Evolutionary conservation across 768 basidiomycete genomes (phyloP).

Genomic region (Russula sp.): DNA sequence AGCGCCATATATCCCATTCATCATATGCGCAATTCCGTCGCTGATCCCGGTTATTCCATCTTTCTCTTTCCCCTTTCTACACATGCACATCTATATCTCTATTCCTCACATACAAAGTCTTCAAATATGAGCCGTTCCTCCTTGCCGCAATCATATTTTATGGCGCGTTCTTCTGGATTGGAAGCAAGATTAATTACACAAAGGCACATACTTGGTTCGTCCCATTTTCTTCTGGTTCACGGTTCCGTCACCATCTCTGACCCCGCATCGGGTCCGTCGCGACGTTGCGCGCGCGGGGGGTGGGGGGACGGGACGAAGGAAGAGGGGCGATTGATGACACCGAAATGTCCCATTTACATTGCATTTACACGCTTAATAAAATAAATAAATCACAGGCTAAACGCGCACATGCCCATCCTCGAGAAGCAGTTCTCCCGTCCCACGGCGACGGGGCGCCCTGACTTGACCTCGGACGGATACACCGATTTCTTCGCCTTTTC

Average conservation of each 20-base stretch:
- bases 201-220: slow-evolving; percentile 62
- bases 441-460: slow-evolving; percentile 31
- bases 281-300: not conserved
- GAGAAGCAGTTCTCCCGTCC: slow-evolving; percentile 72
- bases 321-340: no score
- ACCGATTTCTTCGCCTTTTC: slow-evolving; percentile 82
- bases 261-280: not conserved
- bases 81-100: not conserved
- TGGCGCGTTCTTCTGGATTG: slow-evolving; percentile 48
- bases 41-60: no score
- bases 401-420: slow-evolving; percentile 51
- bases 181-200: slow-evolving; percentile 49
- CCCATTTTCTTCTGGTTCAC: not conserved
- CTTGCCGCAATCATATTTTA: slow-evolving; percentile 50
- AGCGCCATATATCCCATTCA: not conserved
- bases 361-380: no score
- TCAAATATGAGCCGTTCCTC: slow-evolving; percentile 58
- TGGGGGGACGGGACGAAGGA: no score
- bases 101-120: slow-evolving; percentile 35
- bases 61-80: no score
- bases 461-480: slow-evolving; percentile 59
- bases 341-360: no score
- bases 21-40: no score
- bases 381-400: slow-evolving; percentile 43
- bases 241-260: slow-evolving; percentile 11